Percentiles rank a stretch among this genome's conserved stretches.
Evolutionary conservation across 305 asterid species (phyloP).

Genomic region (Fraxinus paxiana): DNA sequence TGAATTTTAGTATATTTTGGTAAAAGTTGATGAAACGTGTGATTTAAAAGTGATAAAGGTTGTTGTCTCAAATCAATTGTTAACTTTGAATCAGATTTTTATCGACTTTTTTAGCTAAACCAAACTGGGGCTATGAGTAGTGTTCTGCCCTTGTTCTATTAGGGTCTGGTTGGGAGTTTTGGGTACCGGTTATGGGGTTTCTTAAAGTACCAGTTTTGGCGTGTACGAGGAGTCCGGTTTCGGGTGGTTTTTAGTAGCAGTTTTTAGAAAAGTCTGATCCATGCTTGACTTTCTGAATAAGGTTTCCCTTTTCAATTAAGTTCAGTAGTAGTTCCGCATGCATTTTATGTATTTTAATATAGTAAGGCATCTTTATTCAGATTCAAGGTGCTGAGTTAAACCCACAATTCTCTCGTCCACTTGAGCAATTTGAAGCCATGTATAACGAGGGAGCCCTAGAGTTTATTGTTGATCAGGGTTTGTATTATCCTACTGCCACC

Average conservation of each 20-base stretch:
- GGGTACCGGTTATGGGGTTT: not conserved
- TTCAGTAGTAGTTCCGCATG: not conserved
- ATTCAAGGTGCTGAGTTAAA: slow-evolving; percentile 47
- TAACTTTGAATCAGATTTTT: not conserved
- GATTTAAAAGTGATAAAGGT: not conserved
- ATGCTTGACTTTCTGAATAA: not conserved
- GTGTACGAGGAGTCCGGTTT: not conserved
- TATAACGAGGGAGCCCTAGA: slow-evolving; percentile 70
- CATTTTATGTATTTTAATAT: slow-evolving; percentile 5
- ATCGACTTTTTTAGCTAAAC: not conserved
- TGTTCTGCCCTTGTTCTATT: not conserved
- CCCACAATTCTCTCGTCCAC: slow-evolving; percentile 36
- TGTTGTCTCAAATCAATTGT: not conserved
- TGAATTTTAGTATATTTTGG: not conserved
- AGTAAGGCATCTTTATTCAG: slow-evolving; percentile 30
- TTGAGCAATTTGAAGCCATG: slow-evolving; percentile 56
- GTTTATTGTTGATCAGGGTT: slow-evolving; percentile 59
- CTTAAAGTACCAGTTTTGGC: not conserved
- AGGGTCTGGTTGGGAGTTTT: not conserved
- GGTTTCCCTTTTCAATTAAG: not conserved
- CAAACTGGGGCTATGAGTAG: not conserved
- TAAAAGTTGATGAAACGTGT: not conserved
- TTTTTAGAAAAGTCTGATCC: not conserved
- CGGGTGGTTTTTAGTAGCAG: not conserved
- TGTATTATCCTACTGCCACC: slow-evolving; percentile 65